Percentiles rank a stretch among this genome's conserved stretches.
phyloP scores from a whole-genome alignment of 2,329 filamentous ascomycete genomes.

The Claviceps paspali region DNA sequence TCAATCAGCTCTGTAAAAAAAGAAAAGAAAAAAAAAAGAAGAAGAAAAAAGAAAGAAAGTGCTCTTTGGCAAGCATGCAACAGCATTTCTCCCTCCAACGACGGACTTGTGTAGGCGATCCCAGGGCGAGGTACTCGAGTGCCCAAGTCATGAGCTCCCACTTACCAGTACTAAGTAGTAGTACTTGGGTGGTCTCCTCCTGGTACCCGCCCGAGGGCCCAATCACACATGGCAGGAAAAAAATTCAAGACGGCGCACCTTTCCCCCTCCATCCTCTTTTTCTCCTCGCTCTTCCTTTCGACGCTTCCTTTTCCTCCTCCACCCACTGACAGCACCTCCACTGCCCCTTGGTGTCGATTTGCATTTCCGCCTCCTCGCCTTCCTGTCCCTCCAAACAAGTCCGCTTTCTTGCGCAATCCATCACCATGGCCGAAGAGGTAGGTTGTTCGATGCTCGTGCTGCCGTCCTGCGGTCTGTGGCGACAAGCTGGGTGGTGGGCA shows the following conservation, averaged over 20 bases:
- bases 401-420: constrained; percentile 25
- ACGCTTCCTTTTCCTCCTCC: constrained; percentile 7
- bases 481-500: constrained; percentile 12
- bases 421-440: constrained; percentile 47
- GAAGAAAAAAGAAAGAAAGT: no score
- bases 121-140: not conserved
- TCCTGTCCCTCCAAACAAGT: constrained; percentile 13
- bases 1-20: no score
- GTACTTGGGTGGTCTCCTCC: constrained; percentile 1
- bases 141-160: not conserved
- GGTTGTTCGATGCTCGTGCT: constrained; percentile 15
- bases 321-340: constrained; percentile 11
- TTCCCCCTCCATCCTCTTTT: constrained; percentile 13
- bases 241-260: constrained; percentile 17
- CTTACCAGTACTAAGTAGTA: no score
- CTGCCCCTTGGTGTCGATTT: constrained; percentile 9
- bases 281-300: constrained; percentile 13
- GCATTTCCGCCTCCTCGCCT: constrained; percentile 13
- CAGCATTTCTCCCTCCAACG: no score
- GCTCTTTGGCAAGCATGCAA: no score
- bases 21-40: no score
- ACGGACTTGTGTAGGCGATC: no score
- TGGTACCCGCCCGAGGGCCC: constrained; percentile 12
- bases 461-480: constrained; percentile 14
- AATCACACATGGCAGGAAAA: constrained; percentile 24